Evolutionary conservation across 805 yeast genomes (phyloP).

Genomic region (Metschnikowia continentalis): DNA sequence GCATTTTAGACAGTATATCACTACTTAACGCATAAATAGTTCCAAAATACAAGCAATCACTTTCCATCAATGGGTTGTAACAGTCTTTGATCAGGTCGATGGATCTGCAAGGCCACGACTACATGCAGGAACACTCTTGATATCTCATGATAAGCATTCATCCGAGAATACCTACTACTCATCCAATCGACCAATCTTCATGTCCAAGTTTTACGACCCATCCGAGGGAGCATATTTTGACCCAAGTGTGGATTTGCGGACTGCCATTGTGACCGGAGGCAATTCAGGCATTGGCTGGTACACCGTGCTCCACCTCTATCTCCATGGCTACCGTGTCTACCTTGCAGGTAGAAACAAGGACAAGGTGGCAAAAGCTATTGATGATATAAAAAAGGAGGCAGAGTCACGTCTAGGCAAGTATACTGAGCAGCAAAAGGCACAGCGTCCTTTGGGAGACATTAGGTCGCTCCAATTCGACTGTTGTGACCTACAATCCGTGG

Average conservation of each 20-base stretch:
- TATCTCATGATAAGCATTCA: neutral
- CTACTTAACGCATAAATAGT: too few species aligned
- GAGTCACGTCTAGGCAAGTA: slow-evolving; percentile 22
- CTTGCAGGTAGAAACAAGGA: slow-evolving; percentile 33
- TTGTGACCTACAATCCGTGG: slow-evolving; percentile 15
- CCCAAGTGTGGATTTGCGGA: slow-evolving; percentile 24
- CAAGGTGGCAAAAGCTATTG: slow-evolving; percentile 31
- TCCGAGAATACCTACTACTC: too few species aligned
- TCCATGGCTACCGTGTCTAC: slow-evolving; percentile 38
- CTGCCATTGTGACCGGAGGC: slow-evolving; percentile 38
- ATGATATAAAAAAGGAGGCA: slow-evolving; percentile 32
- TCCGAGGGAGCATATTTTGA: slow-evolving; percentile 25
- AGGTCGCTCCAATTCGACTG: slow-evolving; percentile 14
- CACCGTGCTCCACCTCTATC: slow-evolving; percentile 35
- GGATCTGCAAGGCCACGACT: too few species aligned
- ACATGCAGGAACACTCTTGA: neutral
- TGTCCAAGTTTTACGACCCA: slow-evolving; percentile 24
- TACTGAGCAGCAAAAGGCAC: slow-evolving; percentile 23
- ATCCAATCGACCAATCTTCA: neutral
- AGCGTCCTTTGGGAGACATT: slow-evolving; percentile 14
- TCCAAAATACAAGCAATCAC: too few species aligned
- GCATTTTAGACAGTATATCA: too few species aligned
- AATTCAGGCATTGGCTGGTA: slow-evolving; percentile 40
- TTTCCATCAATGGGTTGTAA: too few species aligned
- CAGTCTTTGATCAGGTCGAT: too few species aligned